A percentile compares a stretch with the other conserved stretches of the same genome.
These are phyloP conservation scores for Pythium scleroteichum DNA, from an alignment of 352 stramenopile species.

Conservation along the genomic window DNA sequence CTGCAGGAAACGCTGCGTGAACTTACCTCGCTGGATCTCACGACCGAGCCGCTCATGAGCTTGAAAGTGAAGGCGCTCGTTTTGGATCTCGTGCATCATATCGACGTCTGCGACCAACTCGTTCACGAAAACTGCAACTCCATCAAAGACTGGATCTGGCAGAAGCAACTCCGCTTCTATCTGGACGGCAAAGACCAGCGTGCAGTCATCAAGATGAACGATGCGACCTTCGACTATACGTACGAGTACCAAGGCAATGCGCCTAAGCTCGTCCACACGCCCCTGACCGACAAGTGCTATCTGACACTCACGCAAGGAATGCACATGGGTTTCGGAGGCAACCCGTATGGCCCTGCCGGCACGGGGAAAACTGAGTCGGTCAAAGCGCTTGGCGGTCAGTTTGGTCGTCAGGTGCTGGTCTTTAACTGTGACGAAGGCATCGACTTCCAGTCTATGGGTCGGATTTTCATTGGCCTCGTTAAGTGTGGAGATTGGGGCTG, in stretches of 20 bases:
- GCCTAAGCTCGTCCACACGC: constrained; percentile 88
- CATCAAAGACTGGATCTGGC: constrained; percentile 76
- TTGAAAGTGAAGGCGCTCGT: constrained; percentile 95
- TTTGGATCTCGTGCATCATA: constrained; percentile 95
- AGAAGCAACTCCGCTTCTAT: constrained; percentile 89
- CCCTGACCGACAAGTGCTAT: constrained; percentile 90
- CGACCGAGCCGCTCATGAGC: constrained; percentile 83
- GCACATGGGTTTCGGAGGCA: constrained; percentile 85
- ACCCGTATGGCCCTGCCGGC: constrained; percentile 87
- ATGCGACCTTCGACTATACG: constrained; percentile 80
- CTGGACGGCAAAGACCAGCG: constrained; percentile 40
- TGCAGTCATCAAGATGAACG: constrained; percentile 46
- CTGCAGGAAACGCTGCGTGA: constrained; percentile 68
- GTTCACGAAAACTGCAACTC: constrained; percentile 53
- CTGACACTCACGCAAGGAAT: constrained; percentile 89
- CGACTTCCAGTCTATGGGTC: constrained; percentile 86
- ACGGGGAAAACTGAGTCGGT: constrained; percentile 93
- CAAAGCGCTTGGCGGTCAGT: constrained; percentile 82
- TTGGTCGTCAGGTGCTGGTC: constrained; percentile 85
- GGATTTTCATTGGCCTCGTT: constrained; percentile 91
- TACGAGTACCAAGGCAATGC: constrained; percentile 93
- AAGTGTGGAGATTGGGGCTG: constrained; percentile 91
- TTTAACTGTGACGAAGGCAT: constrained; percentile 92
- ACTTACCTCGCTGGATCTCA: constrained; percentile 85
- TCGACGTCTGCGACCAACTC: constrained; percentile 93